Evolutionary conservation across 495 filamentous ascomycete genomes (phyloP).

Genomic region (Penicillium parvum): DNA sequence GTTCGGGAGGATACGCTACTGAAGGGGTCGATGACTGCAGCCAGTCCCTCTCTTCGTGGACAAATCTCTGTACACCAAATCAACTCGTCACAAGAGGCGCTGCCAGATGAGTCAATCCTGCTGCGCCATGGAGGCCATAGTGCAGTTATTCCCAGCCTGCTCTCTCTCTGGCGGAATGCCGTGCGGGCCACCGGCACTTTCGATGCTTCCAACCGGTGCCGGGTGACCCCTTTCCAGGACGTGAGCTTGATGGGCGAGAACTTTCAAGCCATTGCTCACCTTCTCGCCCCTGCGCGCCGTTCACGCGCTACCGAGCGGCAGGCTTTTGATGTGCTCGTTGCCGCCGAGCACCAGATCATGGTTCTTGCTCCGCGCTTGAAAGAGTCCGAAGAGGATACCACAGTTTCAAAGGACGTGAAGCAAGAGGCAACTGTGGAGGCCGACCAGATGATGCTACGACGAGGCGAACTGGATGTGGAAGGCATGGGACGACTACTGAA

Average conservation of each 20-base stretch:
- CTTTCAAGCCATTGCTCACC: conserved; percentile 54
- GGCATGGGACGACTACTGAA: conserved; percentile 50
- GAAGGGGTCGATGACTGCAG: conserved; percentile 32
- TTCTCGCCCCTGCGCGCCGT: conserved; percentile 37
- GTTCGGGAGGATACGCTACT: conserved; percentile 53
- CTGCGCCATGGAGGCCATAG: conserved; percentile 63
- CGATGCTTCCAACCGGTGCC: conserved; percentile 43
- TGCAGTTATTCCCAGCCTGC: conserved; percentile 59
- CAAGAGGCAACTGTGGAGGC: conserved; percentile 22
- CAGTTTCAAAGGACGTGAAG: conserved; percentile 9
- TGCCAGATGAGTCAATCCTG: conserved; percentile 59
- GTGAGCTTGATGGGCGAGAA: conserved; percentile 62
- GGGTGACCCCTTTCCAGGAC: conserved; percentile 42
- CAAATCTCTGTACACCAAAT: conserved; percentile 58
- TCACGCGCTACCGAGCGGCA: conserved; percentile 40
- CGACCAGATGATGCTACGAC: conserved; percentile 43
- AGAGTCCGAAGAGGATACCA: conserved; percentile 23
- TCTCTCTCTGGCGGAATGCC: conserved; percentile 63
- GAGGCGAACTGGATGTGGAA: conserved; percentile 47
- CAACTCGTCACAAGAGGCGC: conserved; percentile 41
- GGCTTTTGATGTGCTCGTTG: conserved; percentile 55
- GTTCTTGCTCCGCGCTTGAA: conserved; percentile 46
- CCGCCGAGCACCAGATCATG: conserved; percentile 60
- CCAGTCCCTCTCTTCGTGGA: conserved; percentile 47
- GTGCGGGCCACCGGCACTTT: conserved; percentile 56